A percentile compares a stretch with the other conserved stretches of the same genome.
Evolutionary conservation across 2,329 filamentous ascomycete genomes (phyloP).

Genomic region (Corynespora cassiicola): DNA sequence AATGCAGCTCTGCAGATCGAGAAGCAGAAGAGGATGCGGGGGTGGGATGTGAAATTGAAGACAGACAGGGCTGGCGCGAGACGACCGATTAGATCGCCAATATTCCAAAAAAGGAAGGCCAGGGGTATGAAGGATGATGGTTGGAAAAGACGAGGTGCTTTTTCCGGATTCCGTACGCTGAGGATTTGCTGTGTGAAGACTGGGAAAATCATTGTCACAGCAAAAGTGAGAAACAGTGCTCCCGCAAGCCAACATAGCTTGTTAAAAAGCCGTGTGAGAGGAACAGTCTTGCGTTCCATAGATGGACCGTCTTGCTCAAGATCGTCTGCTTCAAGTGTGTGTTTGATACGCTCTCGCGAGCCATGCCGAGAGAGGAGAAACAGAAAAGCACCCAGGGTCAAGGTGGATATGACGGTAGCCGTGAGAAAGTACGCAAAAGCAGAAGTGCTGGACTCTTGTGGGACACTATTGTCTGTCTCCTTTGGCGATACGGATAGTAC

Average conservation of each 20-base stretch:
- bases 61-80: slow-evolving; percentile 67
- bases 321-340: slow-evolving; percentile 17
- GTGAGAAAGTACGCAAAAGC: slow-evolving; percentile 93
- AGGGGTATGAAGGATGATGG: slow-evolving; percentile 85
- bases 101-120: slow-evolving; percentile 91
- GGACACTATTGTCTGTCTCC: slow-evolving; percentile 41
- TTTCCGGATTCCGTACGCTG: slow-evolving; percentile 48
- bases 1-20: slow-evolving; percentile 71
- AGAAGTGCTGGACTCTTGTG: slow-evolving; percentile 64
- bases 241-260: slow-evolving; percentile 81
- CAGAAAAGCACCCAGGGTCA: slow-evolving; percentile 75
- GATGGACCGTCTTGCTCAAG: slow-evolving; percentile 30
- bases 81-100: slow-evolving; percentile 82
- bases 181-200: slow-evolving; percentile 74
- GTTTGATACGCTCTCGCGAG: slow-evolving; percentile 30
- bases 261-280: slow-evolving; percentile 70
- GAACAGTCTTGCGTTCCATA: slow-evolving; percentile 54
- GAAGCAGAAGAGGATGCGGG: slow-evolving; percentile 71
- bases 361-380: slow-evolving; percentile 69
- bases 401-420: slow-evolving; percentile 75
- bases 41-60: slow-evolving; percentile 65
- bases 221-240: slow-evolving; percentile 82
- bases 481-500: slow-evolving; percentile 70
- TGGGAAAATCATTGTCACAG: slow-evolving; percentile 91
- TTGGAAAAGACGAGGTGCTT: slow-evolving; percentile 67